Evolutionary conservation across 176 grass and related monocot genomes (phyloP).

Genomic region (Phragmites australis): DNA sequence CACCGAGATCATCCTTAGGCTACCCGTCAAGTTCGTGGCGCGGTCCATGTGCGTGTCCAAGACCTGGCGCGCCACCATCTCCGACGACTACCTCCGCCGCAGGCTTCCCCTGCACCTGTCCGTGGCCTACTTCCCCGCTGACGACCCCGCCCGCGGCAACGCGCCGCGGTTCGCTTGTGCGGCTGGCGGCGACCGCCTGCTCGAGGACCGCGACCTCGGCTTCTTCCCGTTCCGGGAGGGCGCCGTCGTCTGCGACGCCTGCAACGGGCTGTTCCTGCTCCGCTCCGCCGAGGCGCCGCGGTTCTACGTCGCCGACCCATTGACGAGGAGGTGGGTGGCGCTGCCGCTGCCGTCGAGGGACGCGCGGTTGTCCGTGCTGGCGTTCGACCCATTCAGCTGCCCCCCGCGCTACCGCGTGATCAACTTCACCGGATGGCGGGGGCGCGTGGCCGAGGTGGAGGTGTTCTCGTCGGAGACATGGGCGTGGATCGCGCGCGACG

Average conservation of each 20-base stretch:
- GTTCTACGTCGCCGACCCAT: slow-evolving; percentile 61
- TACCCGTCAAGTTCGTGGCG: slow-evolving; percentile 53
- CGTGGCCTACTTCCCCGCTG: slow-evolving; percentile 49
- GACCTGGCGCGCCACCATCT: slow-evolving; percentile 54
- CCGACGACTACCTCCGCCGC: slow-evolving; percentile 45
- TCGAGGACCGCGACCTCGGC: slow-evolving; percentile 40
- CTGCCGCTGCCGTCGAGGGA: slow-evolving; percentile 38
- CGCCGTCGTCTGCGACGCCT: slow-evolving; percentile 41
- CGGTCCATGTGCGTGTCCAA: slow-evolving; percentile 60
- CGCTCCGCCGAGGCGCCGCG: not conserved
- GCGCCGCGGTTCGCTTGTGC: slow-evolving; percentile 43
- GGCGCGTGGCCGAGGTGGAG: slow-evolving; percentile 44
- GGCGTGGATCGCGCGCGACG: slow-evolving; percentile 35
- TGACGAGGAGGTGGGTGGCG: slow-evolving; percentile 40
- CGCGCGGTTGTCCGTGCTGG: slow-evolving; percentile 49
- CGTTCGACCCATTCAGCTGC: slow-evolving; percentile 49
- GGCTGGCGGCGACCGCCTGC: not conserved
- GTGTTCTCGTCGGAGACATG: slow-evolving; percentile 57
- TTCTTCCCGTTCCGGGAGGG: slow-evolving; percentile 51
- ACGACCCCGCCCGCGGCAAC: not conserved
- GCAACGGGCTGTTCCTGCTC: slow-evolving; percentile 63
- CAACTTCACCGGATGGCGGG: slow-evolving; percentile 51
- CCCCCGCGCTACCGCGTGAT: slow-evolving; percentile 52
- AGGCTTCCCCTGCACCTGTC: slow-evolving; percentile 46
- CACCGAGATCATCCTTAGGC: slow-evolving; percentile 50